Evolutionary conservation across 345 rosid genomes (phyloP).

Genomic region (Hibiscus tridactylites): DNA sequence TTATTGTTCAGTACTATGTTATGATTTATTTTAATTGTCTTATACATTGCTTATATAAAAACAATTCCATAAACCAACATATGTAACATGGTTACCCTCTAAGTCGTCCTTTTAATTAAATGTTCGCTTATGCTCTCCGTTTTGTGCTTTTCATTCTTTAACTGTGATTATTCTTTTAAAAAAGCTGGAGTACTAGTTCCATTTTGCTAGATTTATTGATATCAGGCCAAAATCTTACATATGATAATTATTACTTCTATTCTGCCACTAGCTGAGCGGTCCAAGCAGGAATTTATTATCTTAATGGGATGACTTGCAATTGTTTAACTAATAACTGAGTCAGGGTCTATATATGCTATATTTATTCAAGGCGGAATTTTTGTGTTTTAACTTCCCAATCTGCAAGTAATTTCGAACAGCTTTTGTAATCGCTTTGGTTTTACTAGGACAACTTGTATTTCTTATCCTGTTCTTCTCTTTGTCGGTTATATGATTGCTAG

Average conservation of each 20-base stretch:
- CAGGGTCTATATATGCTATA: not conserved
- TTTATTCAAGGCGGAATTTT: not conserved
- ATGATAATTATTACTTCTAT: not conserved
- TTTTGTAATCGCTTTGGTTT: not conserved
- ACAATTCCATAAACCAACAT: not conserved
- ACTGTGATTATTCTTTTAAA: not conserved
- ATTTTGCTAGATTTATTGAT: not conserved
- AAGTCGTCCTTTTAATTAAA: not conserved
- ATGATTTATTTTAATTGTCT: not conserved
- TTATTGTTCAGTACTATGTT: not conserved
- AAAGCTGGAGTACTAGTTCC: not conserved
- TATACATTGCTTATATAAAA: not conserved
- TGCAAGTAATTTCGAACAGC: not conserved
- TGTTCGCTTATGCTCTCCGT: not conserved
- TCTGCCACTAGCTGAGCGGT: not conserved
- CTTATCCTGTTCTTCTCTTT: not conserved
- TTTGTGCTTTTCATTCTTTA: not conserved
- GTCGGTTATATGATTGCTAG: not conserved
- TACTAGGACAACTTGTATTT: not conserved
- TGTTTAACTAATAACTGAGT: not conserved
- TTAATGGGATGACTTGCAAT: not conserved
- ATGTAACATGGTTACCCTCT: not conserved
- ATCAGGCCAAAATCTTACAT: not conserved
- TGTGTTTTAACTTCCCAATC: not conserved
- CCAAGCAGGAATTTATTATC: not conserved